These are phyloP conservation scores for Nematocida parisii DNA, from an alignment of 371 early-diverging fungal genomes.

Conservation along the genomic window DNA sequence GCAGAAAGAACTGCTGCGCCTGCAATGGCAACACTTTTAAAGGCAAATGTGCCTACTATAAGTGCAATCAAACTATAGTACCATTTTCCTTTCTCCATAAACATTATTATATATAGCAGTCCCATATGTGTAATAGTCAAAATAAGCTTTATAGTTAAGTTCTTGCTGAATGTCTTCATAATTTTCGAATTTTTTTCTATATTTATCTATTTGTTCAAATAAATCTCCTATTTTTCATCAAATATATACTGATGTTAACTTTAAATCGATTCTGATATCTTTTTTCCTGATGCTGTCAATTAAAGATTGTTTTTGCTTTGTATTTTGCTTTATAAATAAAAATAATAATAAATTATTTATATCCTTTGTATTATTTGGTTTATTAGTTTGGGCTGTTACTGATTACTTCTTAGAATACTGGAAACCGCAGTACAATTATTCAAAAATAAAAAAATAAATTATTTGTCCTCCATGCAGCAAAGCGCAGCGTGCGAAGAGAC, in stretches of 20 bases:
- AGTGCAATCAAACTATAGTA: not conserved
- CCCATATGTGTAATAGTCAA: not conserved
- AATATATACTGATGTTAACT: too few relatives aligned
- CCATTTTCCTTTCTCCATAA: not conserved
- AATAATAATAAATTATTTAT: too few relatives aligned
- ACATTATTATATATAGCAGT: not conserved
- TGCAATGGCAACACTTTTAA: slow-evolving; percentile 3
- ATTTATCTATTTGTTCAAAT: not conserved
- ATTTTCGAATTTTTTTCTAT: not conserved
- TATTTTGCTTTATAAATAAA: too few relatives aligned
- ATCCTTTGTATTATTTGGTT: too few relatives aligned
- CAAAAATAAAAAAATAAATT: slow-evolving; percentile 11
- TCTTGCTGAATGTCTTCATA: not conserved
- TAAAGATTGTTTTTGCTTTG: too few relatives aligned
- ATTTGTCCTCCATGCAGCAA: not conserved
- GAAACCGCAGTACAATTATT: too few relatives aligned
- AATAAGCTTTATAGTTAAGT: not conserved
- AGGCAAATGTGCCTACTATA: slow-evolving; percentile 20
- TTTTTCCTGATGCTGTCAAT: too few relatives aligned
- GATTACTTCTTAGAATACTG: too few relatives aligned
- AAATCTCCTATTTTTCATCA: too few relatives aligned
- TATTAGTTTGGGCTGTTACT: too few relatives aligned
- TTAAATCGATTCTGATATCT: too few relatives aligned
- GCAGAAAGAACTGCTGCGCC: not conserved
- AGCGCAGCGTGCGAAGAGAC: not conserved